These are phyloP conservation scores for Barnettozyma sp. DNA, from an alignment of 805 yeast genomes.

Conservation along the genomic window DNA sequence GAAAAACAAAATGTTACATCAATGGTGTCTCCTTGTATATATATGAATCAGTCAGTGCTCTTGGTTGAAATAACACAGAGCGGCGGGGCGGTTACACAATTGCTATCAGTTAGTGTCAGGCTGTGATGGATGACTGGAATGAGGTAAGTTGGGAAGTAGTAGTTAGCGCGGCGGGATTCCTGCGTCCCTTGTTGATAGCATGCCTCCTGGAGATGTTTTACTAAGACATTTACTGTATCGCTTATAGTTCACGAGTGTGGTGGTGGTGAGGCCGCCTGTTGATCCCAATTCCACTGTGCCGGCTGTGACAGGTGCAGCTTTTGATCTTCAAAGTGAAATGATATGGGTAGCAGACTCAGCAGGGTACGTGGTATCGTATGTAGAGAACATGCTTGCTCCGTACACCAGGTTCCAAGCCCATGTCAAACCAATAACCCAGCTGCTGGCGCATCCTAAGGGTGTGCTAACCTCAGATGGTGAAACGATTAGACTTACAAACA, in stretches of 20 bases:
- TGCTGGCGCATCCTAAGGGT: conserved; percentile 51
- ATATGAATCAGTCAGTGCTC: too few species aligned
- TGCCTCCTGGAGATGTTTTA: too few species aligned
- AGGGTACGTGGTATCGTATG: conserved; percentile 36
- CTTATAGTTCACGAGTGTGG: conserved; percentile 15
- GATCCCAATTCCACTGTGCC: conserved; percentile 13
- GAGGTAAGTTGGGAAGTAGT: too few species aligned
- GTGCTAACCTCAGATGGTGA: conserved; percentile 48
- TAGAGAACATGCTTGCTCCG: conserved; percentile 42
- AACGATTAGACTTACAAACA: conserved; percentile 45
- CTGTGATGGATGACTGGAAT: conserved; percentile 24
- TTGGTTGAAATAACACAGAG: too few species aligned
- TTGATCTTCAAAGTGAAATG: conserved; percentile 69
- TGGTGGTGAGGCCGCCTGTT: conserved; percentile 21
- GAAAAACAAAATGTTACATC: too few species aligned
- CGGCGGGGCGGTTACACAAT: too few species aligned
- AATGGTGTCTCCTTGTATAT: too few species aligned
- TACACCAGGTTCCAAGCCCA: conserved; percentile 57
- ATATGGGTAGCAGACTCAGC: conserved; percentile 77
- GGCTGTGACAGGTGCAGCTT: conserved; percentile 30
- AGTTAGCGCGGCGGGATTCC: too few species aligned
- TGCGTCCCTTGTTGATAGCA: too few species aligned
- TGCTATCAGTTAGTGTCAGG: too few species aligned
- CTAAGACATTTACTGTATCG: neutral
- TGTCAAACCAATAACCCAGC: conserved; percentile 40